phyloP scores from a whole-genome alignment of 371 early-diverging fungal species.

The Mortierella sp. region DNA sequence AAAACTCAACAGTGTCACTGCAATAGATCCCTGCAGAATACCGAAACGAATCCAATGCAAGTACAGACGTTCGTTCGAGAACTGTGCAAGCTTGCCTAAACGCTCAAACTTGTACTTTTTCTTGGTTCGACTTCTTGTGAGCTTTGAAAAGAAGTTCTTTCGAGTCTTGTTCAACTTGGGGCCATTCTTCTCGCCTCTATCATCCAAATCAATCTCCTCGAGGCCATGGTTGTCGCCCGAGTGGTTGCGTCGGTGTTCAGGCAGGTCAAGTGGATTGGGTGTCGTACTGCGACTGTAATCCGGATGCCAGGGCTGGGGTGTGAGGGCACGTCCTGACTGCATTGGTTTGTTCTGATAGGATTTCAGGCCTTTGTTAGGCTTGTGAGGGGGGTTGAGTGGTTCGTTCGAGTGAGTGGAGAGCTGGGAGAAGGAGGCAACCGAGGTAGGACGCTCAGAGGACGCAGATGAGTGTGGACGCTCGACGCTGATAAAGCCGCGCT shows the following conservation, averaged over 20 bases:
- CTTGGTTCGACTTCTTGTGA: conserved; percentile 13
- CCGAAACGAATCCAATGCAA: conserved; percentile 48
- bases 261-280: conserved; percentile 18
- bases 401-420: conserved; percentile 41
- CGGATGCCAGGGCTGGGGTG: conserved; percentile 49
- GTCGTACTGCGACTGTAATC: conserved; percentile 20
- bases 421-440: conserved; percentile 29
- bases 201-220: not conserved
- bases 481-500: conserved; percentile 11
- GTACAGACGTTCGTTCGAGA: conserved; percentile 51
- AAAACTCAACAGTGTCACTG: conserved; percentile 28
- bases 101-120: conserved; percentile 10
- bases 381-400: conserved; percentile 23
- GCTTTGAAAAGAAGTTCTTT: conserved; percentile 17
- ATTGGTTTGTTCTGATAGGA: not conserved
- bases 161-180: conserved; percentile 23
- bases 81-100: conserved; percentile 34
- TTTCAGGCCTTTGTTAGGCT: not conserved
- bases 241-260: conserved; percentile 5
- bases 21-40: conserved; percentile 31
- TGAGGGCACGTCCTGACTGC: conserved; percentile 20
- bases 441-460: conserved; percentile 19
- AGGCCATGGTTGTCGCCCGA: not conserved
- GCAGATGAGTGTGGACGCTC: not conserved
- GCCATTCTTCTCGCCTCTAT: not conserved